Base-by-base conservation (phyloP, 768 basidiomycete species). In the Goffeauzyma gilvescens region DNA sequence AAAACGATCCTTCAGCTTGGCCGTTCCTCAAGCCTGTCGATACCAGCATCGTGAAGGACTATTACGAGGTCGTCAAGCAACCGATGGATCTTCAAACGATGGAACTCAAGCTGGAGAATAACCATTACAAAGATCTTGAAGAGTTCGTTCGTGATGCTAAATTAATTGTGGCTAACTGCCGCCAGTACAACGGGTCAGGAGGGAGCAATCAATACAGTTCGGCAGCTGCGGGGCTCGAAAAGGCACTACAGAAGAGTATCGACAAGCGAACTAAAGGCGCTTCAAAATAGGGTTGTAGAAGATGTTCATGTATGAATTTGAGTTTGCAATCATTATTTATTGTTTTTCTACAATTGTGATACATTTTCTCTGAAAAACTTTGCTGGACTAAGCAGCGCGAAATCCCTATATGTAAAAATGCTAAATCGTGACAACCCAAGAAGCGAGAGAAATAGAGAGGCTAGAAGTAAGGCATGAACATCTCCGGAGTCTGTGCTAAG, bases 41-140 rank as follows among this genome's bases (percentile, higher is more conserved):
- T 50, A 67, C 62, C 2, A 73, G 74, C 5, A 79, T 85, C 46
- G 89, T 89, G 5, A 62, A 71, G 5, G 89, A 95, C 58, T 98
- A 98, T 55, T 81, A 84, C 62, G 78, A 84, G 17, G 74, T 87
- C 36, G 77, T 96, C 58, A 78, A 76, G 53, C 67, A 76, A 44
- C 93, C 93, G 2, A 96, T 96, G 89, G 87, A 95, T 63, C 74
- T 95, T 53, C 66, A 68, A 42, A 86, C 82, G 2, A 90, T 96
- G 75, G 74, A 79, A 51, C 71, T 78, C 58, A 96, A 86, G 63
- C 72, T 96, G n/a, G 78, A 84, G 26, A 75, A 70, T n/a, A 80
- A 80, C 58, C 75, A 81, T 55, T 96, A 95, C 62, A 61, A 69
- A 9, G 69, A 71, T n/a, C 65, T 87, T 38, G 76, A 78, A 37